Conservation (phyloP, 352 stramenopile species). For the Phytophthora pini region DNA sequence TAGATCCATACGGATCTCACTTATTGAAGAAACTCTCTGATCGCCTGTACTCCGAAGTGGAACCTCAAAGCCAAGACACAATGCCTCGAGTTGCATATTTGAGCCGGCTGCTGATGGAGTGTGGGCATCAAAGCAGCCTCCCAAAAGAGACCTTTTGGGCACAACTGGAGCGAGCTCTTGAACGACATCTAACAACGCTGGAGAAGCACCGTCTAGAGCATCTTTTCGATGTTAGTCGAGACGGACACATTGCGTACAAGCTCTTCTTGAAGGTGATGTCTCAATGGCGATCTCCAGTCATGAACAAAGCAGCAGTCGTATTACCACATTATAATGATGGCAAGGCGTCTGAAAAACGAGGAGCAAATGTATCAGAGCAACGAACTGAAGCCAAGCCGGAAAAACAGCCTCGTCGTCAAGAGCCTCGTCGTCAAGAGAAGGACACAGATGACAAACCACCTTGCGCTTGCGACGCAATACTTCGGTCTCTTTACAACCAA, state of each 20-base stretch:
- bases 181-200: constrained; percentile 27
- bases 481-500: constrained; percentile 65
- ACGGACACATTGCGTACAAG: constrained; percentile 68
- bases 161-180: constrained; percentile 43
- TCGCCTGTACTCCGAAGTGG: constrained; percentile 37
- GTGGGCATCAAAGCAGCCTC: constrained; percentile 43
- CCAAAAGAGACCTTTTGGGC: constrained; percentile 34
- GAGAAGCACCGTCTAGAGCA: constrained; percentile 57
- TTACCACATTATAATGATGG: background rate
- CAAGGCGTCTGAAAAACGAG: constrained; percentile 1
- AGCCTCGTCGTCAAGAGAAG: constrained; percentile 7
- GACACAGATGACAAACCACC: constrained; percentile 5
- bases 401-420: constrained; percentile 3
- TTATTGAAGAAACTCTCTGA: constrained; percentile 46
- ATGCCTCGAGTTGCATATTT: constrained; percentile 58
- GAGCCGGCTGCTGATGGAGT: constrained; percentile 53
- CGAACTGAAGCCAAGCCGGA: constrained; percentile 1
- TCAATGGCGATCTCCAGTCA: constrained; percentile 45
- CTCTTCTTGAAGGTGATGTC: constrained; percentile 80
- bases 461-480: constrained; percentile 36
- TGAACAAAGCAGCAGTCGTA: background rate
- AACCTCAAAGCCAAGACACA: constrained; percentile 8
- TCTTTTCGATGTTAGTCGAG: constrained; percentile 75
- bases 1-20: constrained; percentile 54
- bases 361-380: constrained; percentile 7